phyloP scores from a whole-genome alignment of 441 rosid species.

The Croton setiger region DNA sequence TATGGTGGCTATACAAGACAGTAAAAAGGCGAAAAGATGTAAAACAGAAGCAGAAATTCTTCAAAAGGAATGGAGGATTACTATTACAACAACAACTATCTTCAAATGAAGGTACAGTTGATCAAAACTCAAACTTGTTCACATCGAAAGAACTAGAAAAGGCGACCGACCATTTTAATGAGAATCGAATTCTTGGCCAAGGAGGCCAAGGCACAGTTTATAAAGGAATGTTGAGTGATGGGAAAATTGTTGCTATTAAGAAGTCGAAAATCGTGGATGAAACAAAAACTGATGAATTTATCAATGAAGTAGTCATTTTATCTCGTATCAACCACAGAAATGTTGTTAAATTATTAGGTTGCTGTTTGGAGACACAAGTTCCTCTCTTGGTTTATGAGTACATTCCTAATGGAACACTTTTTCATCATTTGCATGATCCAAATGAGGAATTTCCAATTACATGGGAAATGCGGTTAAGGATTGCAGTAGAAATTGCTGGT shows the following conservation, averaged over 20 bases:
- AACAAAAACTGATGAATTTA: constrained; percentile 1
- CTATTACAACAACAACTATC: constrained; percentile 6
- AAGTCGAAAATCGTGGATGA: constrained; percentile 11
- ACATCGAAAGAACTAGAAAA: constrained; percentile 9
- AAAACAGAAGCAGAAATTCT: constrained; percentile 6
- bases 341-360: constrained; percentile 9
- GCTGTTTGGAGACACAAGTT: constrained; percentile 17
- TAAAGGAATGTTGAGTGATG: constrained; percentile 13
- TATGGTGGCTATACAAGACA: constrained; percentile 5
- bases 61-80: constrained; percentile 12
- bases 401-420: constrained; percentile 14
- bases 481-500: constrained; percentile 1
- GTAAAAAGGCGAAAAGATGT: background rate
- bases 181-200: constrained; percentile 12
- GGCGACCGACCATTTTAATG: constrained; percentile 12
- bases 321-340: constrained; percentile 10
- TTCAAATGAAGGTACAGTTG: background rate
- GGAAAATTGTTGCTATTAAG: constrained; percentile 8
- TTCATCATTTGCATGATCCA: constrained; percentile 7
- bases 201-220: constrained; percentile 16
- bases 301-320: constrained; percentile 13
- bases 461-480: constrained; percentile 12
- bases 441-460: constrained; percentile 14
- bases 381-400: constrained; percentile 12
- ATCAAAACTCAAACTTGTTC: constrained; percentile 7